Percentiles rank a stretch among this genome's conserved stretches.
phyloP scores from a whole-genome alignment of 345 rosid species.

The Fremontodendron californicum region DNA sequence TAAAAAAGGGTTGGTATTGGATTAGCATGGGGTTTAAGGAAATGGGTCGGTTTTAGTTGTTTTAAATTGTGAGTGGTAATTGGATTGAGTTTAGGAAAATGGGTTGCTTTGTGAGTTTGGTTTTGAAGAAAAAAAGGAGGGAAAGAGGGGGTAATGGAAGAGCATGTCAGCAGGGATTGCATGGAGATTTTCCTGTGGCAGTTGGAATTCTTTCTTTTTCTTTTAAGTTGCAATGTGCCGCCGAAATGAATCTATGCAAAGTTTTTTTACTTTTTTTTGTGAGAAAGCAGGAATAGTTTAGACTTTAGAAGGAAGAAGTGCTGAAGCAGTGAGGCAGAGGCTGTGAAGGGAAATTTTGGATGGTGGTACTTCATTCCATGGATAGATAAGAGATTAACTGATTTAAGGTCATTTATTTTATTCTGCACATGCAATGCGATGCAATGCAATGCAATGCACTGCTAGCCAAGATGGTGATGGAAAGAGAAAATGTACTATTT shows the following conservation, averaged over 20 bases:
- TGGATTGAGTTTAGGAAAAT: not conserved
- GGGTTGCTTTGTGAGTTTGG: not conserved
- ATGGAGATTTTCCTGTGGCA: conserved; percentile 7
- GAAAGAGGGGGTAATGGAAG: not conserved
- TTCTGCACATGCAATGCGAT: not conserved
- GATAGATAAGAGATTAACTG: conserved; percentile 10
- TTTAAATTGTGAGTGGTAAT: not conserved
- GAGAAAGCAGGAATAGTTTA: not conserved
- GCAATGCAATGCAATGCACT: not conserved
- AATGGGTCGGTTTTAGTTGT: not conserved
- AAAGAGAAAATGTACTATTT: not conserved
- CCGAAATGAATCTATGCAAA: not conserved
- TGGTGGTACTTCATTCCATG: conserved; percentile 4
- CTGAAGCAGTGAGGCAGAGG: not conserved
- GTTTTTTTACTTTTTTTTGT: not conserved
- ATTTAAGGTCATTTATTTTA: not conserved
- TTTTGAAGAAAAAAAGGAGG: not conserved
- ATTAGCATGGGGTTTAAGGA: not conserved
- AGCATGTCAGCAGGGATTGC: conserved; percentile 13
- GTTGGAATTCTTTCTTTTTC: not conserved
- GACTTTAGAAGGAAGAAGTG: not conserved
- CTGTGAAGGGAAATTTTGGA: not conserved
- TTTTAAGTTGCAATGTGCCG: not conserved
- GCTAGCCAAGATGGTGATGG: not conserved
- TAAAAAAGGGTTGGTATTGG: conserved; percentile 3